Base-by-base conservation (phyloP, 768 basidiomycete genomes). In the Mycena polygramma region DNA sequence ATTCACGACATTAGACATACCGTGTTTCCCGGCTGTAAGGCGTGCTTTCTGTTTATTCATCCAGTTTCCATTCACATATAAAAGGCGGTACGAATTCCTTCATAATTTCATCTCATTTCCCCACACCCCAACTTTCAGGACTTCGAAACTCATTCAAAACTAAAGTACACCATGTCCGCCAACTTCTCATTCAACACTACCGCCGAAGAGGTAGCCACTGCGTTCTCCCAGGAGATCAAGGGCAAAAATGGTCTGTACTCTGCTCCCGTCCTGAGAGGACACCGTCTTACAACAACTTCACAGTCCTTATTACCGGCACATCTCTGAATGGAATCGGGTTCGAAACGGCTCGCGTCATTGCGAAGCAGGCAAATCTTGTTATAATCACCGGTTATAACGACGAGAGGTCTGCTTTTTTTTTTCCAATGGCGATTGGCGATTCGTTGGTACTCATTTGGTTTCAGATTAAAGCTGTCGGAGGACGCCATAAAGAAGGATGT, bases 271-370 rank as follows among this genome's bases (percentile, higher is more conserved):
- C 11, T 2, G 22, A 13, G 30, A 4, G 52, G 5, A 35, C 30
- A 13, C 11, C 35, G 19, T 36, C 8, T 35, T 2, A 41, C 15
- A 41, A 41, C n/a, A n/a, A 41, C 8, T 41, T 11, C 20, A 5
- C 30, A 54, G 53, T 54, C 20, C 53, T 54, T 19, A 54, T 54
- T n/a, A 54, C 53, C 24, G 53, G 53, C 53, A 54, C 53, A 19
- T 54, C 35, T 7, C 24, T 54, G 53, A 54, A 37, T 7, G 53
- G 53, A n/a, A 54, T 54, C 19, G 53, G 53, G 15, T 54, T 54
- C 9, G 53, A 54, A 54, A 36, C 53, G 5, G 53, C 53, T 8
- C 35, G 53, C 35, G 53, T 37, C 35, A 54, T 36, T 24, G 53
- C 53, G 2, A 54, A 36, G 19, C 35, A 54, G 5, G 53, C 53